These are phyloP conservation scores for Quillaja saponaria DNA, from an alignment of 306 rosid genomes.

Conservation along the genomic window DNA sequence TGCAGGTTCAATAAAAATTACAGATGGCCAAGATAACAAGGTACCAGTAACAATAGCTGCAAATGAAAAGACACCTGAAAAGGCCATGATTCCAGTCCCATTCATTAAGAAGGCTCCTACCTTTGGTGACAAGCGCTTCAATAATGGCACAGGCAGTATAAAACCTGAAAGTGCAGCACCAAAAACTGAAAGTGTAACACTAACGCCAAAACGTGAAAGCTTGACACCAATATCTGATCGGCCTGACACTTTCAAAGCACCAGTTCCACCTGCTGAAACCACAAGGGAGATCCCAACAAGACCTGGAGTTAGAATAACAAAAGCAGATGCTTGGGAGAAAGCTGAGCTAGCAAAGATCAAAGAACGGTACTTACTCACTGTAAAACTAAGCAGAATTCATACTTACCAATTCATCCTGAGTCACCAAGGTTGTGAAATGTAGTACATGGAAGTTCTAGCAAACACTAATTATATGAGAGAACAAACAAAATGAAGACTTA, in stretches of 20 bases:
- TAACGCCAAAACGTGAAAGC: no score
- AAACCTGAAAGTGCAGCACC: constrained; percentile 41
- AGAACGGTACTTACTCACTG: constrained; percentile 43
- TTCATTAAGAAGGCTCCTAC: constrained; percentile 40
- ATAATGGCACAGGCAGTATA: background rate
- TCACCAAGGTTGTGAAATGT: background rate
- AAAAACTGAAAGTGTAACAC: constrained; percentile 28
- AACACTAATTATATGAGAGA: background rate
- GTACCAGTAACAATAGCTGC: constrained; percentile 28
- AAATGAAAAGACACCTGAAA: constrained; percentile 35
- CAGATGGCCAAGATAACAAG: constrained; percentile 40
- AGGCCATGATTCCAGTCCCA: constrained; percentile 30
- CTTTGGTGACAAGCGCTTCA: constrained; percentile 23
- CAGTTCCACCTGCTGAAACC: constrained; percentile 27
- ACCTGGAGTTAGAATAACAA: constrained; percentile 25
- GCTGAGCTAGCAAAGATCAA: constrained; percentile 53
- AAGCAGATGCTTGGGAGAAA: constrained; percentile 71
- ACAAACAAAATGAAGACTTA: background rate
- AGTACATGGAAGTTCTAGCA: constrained; percentile 11
- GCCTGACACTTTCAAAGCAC: constrained; percentile 12
- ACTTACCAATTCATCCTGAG: background rate
- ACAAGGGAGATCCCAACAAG: constrained; percentile 27
- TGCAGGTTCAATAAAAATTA: constrained; percentile 43
- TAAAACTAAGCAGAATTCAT: background rate
- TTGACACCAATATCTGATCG: constrained; percentile 23